phyloP scores from a whole-genome alignment of 2,329 filamentous ascomycete genomes.

The Ceratocystis diversiconidia region DNA sequence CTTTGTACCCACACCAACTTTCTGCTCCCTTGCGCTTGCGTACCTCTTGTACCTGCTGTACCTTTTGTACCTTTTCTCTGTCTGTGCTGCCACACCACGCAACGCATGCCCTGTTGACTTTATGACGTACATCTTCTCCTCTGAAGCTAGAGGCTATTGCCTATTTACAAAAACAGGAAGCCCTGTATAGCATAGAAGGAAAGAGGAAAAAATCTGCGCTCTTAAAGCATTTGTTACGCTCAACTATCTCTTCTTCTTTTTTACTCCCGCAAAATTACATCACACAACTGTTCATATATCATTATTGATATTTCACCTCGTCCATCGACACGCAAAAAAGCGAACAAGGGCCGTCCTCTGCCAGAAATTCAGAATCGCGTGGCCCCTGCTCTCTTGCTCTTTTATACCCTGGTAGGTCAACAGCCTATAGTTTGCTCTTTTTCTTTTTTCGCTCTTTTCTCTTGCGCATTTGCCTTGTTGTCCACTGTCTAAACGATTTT shows the following conservation, averaged over 20 bases:
- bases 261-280: neutral
- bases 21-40: neutral
- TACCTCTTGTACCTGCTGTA: neutral
- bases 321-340: neutral
- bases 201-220: neutral
- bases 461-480: neutral
- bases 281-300: neutral
- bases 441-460: neutral
- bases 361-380: neutral
- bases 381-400: neutral
- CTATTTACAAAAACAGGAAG: neutral
- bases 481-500: neutral
- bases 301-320: neutral
- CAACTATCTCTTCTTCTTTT: neutral
- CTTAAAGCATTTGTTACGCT: too few species aligned
- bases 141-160: neutral
- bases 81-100: neutral
- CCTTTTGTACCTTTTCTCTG: slow-evolving; percentile 3
- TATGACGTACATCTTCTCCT: neutral
- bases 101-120: neutral
- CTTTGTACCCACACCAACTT: neutral
- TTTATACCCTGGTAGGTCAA: neutral
- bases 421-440: neutral
- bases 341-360: neutral
- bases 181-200: neutral